Percentiles rank a stretch among this genome's conserved stretches.
phyloP scores from a whole-genome alignment of 306 rosid genomes.

The Alnus glutinosa region DNA sequence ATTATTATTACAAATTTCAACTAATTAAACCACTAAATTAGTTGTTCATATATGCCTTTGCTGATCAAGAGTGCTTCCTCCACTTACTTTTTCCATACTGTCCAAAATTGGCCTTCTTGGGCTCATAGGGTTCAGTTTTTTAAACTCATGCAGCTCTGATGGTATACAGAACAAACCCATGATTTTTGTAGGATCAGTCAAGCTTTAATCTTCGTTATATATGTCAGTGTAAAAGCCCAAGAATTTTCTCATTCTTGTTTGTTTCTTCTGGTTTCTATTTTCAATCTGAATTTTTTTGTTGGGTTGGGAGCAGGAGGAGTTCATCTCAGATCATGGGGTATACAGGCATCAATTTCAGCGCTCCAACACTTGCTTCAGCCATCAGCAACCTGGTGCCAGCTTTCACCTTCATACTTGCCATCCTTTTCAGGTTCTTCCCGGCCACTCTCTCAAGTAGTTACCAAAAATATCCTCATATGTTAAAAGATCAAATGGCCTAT shows the following conservation, averaged over 20 bases:
- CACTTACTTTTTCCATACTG: constrained; percentile 57
- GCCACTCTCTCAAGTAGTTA: background rate
- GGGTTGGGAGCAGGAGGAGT: constrained; percentile 44
- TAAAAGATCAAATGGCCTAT: background rate
- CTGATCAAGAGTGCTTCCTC: constrained; percentile 73
- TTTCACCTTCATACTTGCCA: constrained; percentile 88
- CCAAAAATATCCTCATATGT: background rate
- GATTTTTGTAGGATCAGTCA: background rate
- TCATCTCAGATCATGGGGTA: constrained; percentile 89
- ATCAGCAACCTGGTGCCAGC: constrained; percentile 97
- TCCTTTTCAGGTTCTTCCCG: constrained; percentile 70
- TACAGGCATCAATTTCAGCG: constrained; percentile 78
- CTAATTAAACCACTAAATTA: background rate
- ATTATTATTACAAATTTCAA: background rate
- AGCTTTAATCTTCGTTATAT: background rate
- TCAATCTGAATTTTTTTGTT: constrained; percentile 6
- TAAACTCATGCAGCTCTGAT: background rate
- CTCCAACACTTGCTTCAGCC: constrained; percentile 91
- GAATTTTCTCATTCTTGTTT: background rate
- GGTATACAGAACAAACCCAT: background rate
- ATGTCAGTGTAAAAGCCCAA: background rate
- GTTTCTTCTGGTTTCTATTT: background rate
- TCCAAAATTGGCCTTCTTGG: constrained; percentile 71
- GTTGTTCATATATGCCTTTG: constrained; percentile 1
- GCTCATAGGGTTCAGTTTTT: constrained; percentile 52